Evolutionary conservation across 495 filamentous ascomycete species (phyloP).

Genomic region (Aspergillus carlsbadensis): DNA sequence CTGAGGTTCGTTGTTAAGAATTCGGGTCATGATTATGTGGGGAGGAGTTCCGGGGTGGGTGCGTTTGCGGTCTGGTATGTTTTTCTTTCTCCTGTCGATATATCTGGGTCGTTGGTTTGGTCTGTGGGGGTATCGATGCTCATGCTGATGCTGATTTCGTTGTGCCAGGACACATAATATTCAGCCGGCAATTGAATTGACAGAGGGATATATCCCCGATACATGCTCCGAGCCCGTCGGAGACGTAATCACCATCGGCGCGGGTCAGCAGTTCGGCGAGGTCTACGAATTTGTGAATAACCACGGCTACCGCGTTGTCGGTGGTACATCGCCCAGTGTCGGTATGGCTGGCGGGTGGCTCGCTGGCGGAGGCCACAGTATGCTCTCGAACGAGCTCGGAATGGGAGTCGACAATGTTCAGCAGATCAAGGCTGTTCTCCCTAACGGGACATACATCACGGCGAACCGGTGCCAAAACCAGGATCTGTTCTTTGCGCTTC

Average conservation of each 20-base stretch:
- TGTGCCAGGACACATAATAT: conserved; percentile 30
- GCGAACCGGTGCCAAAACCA: conserved; percentile 45
- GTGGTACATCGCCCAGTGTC: conserved; percentile 19
- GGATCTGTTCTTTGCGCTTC: conserved; percentile 57
- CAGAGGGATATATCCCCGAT: conserved; percentile 10
- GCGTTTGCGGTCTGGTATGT: conserved; percentile 35
- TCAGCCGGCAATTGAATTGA: conserved; percentile 20
- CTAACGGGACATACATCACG: conserved; percentile 44
- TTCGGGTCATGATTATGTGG: conserved; percentile 41
- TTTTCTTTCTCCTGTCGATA: conserved; percentile 33
- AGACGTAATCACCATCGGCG: conserved; percentile 21
- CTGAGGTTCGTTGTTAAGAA: conserved; percentile 43
- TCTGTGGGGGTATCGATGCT: too few species aligned
- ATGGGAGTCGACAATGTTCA: conserved; percentile 34
- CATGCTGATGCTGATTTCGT: not conserved
- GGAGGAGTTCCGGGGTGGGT: conserved; percentile 13
- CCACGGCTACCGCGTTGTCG: conserved; percentile 21
- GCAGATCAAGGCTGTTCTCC: conserved; percentile 43
- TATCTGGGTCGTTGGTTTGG: too few species aligned
- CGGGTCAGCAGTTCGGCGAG: conserved; percentile 22
- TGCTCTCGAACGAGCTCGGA: conserved; percentile 29
- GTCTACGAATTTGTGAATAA: conserved; percentile 27
- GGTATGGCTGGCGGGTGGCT: conserved; percentile 44
- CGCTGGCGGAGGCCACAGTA: conserved; percentile 41
- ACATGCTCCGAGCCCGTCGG: conserved; percentile 17